Evolutionary conservation across 208 protist genomes (phyloP).

Genomic region (Trypanosoma mega): DNA sequence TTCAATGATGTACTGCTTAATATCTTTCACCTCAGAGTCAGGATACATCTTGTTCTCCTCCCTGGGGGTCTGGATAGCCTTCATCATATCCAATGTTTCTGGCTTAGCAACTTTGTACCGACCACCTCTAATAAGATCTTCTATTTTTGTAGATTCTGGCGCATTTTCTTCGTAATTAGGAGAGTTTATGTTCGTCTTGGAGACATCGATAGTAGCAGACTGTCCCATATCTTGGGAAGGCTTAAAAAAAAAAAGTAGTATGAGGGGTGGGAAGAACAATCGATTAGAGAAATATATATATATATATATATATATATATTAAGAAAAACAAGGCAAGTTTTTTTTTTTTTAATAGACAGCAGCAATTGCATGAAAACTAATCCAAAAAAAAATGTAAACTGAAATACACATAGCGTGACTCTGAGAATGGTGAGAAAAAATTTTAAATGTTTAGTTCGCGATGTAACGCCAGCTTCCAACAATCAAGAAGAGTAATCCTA

Average conservation of each 20-base stretch:
- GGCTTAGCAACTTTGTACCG: slow-evolving; percentile 69
- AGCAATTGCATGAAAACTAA: too few relatives aligned
- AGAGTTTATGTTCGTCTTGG: slow-evolving; percentile 13
- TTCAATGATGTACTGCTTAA: slow-evolving; percentile 85
- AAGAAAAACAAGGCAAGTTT: not conserved
- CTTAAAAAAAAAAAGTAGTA: slow-evolving; percentile 7
- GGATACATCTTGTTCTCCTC: slow-evolving; percentile 68
- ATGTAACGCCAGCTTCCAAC: slow-evolving; percentile 15
- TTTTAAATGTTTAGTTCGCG: not conserved
- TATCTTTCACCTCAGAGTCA: slow-evolving; percentile 66
- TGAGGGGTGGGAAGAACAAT: not conserved
- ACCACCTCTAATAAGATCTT: slow-evolving; percentile 63
- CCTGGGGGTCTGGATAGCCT: slow-evolving; percentile 54
- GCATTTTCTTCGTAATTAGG: slow-evolving; percentile 49
- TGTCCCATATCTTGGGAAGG: slow-evolving; percentile 33
- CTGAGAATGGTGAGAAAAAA: not conserved
- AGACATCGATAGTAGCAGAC: slow-evolving; percentile 22
- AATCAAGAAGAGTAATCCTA: slow-evolving; percentile 17
- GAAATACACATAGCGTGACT: not conserved
- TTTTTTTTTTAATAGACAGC: too few relatives aligned
- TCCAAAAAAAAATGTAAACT: not conserved
- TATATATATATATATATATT: not conserved
- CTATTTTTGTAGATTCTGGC: slow-evolving; percentile 74
- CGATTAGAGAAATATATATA: not conserved
- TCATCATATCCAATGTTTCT: slow-evolving; percentile 81